Conservation (phyloP, 371 early-diverging fungal genomes). For the Entomophthora muscae region DNA sequence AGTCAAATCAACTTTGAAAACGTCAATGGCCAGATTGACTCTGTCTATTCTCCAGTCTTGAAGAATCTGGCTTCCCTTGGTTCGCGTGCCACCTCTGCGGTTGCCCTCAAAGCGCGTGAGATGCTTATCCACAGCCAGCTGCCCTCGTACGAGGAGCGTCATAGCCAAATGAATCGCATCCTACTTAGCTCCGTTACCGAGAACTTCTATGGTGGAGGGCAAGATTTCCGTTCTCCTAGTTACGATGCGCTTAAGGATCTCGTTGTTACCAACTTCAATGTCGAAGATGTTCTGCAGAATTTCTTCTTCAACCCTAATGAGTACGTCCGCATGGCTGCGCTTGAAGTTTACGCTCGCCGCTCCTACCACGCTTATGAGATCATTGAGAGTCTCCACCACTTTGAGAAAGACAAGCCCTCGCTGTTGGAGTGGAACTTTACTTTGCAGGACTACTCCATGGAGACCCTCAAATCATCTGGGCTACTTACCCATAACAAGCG, state of each 20-base stretch:
- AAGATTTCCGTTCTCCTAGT: constrained; percentile 46
- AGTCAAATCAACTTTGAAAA: constrained; percentile 64
- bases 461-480: constrained; percentile 12
- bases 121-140: too few relatives aligned
- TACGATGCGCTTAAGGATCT: constrained; percentile 72
- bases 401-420: constrained; percentile 29
- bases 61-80: constrained; percentile 67
- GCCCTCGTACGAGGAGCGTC: too few relatives aligned
- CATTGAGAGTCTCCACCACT: constrained; percentile 55
- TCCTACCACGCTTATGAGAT: constrained; percentile 91
- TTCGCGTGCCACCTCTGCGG: constrained; percentile 62
- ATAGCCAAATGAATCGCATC: constrained; percentile 63
- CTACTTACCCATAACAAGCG: constrained; percentile 27
- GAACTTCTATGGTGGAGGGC: constrained; percentile 52
- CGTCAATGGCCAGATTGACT: constrained; percentile 47
- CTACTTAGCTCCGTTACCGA: constrained; percentile 62
- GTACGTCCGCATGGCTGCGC: constrained; percentile 67
- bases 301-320: constrained; percentile 79
- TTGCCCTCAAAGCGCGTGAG: constrained; percentile 77
- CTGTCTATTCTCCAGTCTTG: constrained; percentile 57
- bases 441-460: constrained; percentile 36
- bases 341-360: constrained; percentile 96
- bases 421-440: constrained; percentile 58
- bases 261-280: constrained; percentile 73
- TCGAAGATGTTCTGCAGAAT: constrained; percentile 75